These are phyloP conservation scores for Vanrija sp. DNA, from an alignment of 1,284 basidiomycete species.

Conservation along the genomic window DNA sequence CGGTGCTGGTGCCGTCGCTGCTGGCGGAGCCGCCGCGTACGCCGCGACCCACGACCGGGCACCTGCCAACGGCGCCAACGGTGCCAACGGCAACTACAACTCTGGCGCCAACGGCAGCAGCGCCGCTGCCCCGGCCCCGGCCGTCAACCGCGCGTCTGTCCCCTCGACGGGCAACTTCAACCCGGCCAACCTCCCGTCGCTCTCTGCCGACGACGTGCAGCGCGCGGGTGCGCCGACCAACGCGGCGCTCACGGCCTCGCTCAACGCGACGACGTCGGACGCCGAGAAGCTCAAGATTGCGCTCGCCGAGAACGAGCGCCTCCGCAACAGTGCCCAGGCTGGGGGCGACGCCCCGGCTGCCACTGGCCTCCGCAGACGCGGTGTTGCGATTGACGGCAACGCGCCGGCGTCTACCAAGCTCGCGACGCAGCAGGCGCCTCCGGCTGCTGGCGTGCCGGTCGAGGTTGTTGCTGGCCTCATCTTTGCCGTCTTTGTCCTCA, in stretches of 20 bases:
- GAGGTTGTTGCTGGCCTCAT: slow-evolving; percentile 55
- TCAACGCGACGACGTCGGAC: slow-evolving; percentile 37
- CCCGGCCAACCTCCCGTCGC: slow-evolving; percentile 20
- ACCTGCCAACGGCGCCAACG: neutral
- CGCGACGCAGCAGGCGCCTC: slow-evolving; percentile 11
- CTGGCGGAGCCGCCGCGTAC: neutral
- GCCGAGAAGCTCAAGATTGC: slow-evolving; percentile 44
- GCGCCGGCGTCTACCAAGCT: slow-evolving; percentile 26
- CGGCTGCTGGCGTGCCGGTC: slow-evolving; percentile 51
- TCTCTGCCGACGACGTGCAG: slow-evolving; percentile 30
- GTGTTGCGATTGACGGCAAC: slow-evolving; percentile 24
- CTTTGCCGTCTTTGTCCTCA: slow-evolving; percentile 56
- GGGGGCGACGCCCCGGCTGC: slow-evolving; percentile 33
- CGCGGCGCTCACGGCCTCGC: slow-evolving; percentile 35
- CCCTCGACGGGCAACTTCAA: slow-evolving; percentile 5
- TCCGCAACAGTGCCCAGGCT: slow-evolving; percentile 38
- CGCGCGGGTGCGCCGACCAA: slow-evolving; percentile 26
- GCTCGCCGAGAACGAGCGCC: slow-evolving; percentile 44
- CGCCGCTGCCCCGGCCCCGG: slow-evolving; percentile 3
- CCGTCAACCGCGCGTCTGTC: neutral
- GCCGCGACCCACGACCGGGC: neutral
- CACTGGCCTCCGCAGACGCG: slow-evolving; percentile 43
- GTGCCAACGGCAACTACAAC: slow-evolving; percentile 4
- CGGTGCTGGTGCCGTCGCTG: slow-evolving; percentile 5
- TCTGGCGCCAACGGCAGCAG: slow-evolving; percentile 4